Percentiles rank a stretch among this genome's conserved stretches.
These are phyloP conservation scores for Dentipellis fragilis DNA, from an alignment of 768 basidiomycete genomes.

Conservation along the genomic window DNA sequence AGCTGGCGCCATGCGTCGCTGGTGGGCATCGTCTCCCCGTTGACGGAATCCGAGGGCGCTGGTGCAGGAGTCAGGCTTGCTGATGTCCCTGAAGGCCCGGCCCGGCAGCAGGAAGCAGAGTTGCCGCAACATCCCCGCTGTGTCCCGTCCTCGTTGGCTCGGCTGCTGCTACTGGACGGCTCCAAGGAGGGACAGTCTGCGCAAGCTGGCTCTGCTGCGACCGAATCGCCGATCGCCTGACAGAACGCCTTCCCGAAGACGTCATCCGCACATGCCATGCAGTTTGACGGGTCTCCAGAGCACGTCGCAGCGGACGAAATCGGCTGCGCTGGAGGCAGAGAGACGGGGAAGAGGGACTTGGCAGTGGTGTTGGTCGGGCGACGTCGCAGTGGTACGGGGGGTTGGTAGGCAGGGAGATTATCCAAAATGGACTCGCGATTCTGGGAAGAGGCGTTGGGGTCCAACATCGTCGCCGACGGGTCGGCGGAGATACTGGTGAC, in stretches of 20 bases:
- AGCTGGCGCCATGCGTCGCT: slow-evolving; percentile 78
- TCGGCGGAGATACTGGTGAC: slow-evolving; percentile 6
- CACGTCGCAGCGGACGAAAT: slow-evolving; percentile 34
- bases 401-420: slow-evolving; percentile 70
- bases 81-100: slow-evolving; percentile 26
- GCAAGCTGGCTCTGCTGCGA: slow-evolving; percentile 44
- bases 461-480: slow-evolving; percentile 8
- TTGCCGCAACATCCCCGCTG: not conserved
- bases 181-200: slow-evolving; percentile 40
- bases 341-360: slow-evolving; percentile 46
- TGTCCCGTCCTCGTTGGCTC: not conserved
- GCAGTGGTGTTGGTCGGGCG: slow-evolving; percentile 27
- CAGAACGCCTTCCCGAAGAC: slow-evolving; percentile 86
- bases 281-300: slow-evolving; percentile 82
- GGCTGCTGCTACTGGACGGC: not conserved
- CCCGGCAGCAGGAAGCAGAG: not conserved
- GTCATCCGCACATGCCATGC: slow-evolving; percentile 77
- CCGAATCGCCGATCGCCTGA: slow-evolving; percentile 54
- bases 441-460: slow-evolving; percentile 14
- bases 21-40: slow-evolving; percentile 58
- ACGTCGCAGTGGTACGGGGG: slow-evolving; percentile 72
- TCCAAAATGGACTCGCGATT: slow-evolving; percentile 48
- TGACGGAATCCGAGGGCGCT: slow-evolving; percentile 13
- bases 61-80: slow-evolving; percentile 1
- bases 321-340: slow-evolving; percentile 20